Conservation (phyloP, 345 rosid genomes). For the Geranium brycei region DNA sequence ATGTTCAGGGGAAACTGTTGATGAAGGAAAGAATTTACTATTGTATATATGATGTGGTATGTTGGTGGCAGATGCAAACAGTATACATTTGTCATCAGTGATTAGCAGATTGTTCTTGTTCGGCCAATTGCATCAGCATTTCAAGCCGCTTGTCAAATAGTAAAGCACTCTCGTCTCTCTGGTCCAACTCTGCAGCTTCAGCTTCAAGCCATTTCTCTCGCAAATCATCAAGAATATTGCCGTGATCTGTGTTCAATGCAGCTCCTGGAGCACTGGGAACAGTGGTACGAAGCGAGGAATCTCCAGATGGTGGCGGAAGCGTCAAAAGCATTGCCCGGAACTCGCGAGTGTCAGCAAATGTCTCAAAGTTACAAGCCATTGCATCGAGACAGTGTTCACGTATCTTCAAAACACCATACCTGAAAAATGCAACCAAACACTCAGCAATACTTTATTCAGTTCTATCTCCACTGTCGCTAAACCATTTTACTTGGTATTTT, state of each 20-base stretch:
- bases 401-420: conserved; percentile 88
- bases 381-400: conserved; percentile 77
- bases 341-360: conserved; percentile 62
- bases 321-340: conserved; percentile 85
- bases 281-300: conserved; percentile 76
- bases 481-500: no score
- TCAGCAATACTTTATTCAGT: no score
- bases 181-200: conserved; percentile 85
- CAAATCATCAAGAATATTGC: conserved; percentile 77
- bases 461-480: no score
- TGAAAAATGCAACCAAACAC: conserved; percentile 11
- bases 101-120: conserved; percentile 37
- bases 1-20: no score
- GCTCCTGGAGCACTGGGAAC: conserved; percentile 93
- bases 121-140: conserved; percentile 72
- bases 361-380: conserved; percentile 82
- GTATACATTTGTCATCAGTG: conserved; percentile 6
- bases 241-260: conserved; percentile 47
- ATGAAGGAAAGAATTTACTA: no score
- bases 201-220: conserved; percentile 99
- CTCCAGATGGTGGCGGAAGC: conserved; percentile 90
- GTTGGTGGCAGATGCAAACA: not conserved
- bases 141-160: conserved; percentile 77
- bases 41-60: not conserved
- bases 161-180: conserved; percentile 92